Percentiles rank a stretch among this genome's conserved stretches.
Conservation (phyloP, 2,329 filamentous ascomycete species). For the Apiospora arundinis region DNA sequence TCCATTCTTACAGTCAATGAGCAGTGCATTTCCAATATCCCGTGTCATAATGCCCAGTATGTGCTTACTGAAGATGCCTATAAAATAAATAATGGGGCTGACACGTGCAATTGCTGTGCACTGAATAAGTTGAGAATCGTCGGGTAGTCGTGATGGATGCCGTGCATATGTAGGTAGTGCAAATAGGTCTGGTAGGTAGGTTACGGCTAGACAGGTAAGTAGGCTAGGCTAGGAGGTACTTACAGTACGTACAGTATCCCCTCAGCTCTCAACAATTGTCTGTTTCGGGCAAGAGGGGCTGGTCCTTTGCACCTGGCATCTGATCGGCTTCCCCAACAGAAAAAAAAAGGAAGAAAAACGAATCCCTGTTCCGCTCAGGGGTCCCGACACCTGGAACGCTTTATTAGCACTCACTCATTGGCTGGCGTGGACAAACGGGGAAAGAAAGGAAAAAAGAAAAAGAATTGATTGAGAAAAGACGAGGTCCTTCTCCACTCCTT, state of each 20-base stretch:
- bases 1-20: neutral
- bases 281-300: conserved; percentile 18
- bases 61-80: neutral
- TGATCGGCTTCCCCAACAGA: conserved; percentile 19
- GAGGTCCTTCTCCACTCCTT: neutral
- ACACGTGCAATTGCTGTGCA: conserved; percentile 5
- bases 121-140: conserved; percentile 8
- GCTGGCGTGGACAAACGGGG: neutral
- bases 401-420: neutral
- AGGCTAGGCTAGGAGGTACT: neutral
- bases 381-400: neutral
- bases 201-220: too few species aligned
- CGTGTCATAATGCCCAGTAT: neutral
- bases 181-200: too few species aligned
- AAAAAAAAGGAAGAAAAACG: neutral
- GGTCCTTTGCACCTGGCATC: neutral
- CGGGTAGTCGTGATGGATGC: too few species aligned
- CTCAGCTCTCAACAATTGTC: conserved; percentile 17
- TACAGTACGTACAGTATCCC: neutral
- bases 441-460: neutral
- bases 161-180: too few species aligned
- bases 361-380: neutral
- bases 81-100: neutral
- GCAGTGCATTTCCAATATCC: neutral
- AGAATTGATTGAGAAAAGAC: neutral